Conservation (phyloP, 2,329 filamentous ascomycete genomes). For the Paecilomyces fulvus region DNA sequence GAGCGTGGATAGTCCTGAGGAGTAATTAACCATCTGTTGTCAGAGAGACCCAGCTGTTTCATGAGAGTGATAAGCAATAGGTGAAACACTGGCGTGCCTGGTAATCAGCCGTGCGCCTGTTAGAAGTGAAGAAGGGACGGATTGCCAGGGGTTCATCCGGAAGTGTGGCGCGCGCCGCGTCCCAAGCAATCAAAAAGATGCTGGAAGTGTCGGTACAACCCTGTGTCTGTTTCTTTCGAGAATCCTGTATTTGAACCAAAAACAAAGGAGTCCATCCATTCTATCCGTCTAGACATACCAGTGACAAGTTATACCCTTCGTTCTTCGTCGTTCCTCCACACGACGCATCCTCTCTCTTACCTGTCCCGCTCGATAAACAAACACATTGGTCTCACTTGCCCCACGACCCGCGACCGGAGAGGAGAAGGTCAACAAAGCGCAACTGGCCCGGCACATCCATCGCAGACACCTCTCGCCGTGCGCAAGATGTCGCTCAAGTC, state of each 20-base stretch:
- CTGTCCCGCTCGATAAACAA: too few species aligned
- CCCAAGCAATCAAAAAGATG: neutral
- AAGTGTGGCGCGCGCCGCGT: neutral
- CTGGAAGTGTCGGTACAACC: neutral
- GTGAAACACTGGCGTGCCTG: constrained; percentile 18
- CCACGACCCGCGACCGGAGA: neutral
- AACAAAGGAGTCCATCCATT: neutral
- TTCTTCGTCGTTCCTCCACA: neutral
- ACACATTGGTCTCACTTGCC: neutral
- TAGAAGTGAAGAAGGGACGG: neutral
- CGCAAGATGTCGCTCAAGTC: constrained; percentile 34
- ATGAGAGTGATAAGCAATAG: neutral
- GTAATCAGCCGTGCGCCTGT: constrained; percentile 8
- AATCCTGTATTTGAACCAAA: neutral
- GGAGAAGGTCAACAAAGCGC: neutral
- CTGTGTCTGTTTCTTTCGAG: neutral
- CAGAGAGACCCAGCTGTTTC: constrained; percentile 7
- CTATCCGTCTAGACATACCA: neutral
- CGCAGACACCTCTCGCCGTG: constrained; percentile 1
- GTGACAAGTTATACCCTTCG: neutral
- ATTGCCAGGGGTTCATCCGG: neutral
- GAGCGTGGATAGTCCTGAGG: neutral
- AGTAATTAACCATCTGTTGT: constrained; percentile 6
- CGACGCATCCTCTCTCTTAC: neutral
- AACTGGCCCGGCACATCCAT: constrained; percentile 2